phyloP scores from a whole-genome alignment of 169 alveolate genomes.

The Eimeria sp. region DNA sequence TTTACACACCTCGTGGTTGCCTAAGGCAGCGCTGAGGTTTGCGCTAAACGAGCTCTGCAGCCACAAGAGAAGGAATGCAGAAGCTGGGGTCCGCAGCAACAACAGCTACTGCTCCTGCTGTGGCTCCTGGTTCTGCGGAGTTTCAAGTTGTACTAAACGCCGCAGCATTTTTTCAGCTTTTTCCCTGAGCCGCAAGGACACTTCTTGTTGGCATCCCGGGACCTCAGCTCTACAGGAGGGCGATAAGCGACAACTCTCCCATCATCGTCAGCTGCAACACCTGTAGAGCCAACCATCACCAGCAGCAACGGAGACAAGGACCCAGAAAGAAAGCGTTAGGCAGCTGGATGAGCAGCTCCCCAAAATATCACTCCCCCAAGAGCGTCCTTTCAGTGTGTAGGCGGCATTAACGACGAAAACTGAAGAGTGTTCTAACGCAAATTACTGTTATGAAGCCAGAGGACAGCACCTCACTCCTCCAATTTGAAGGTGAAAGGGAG shows the following conservation, averaged over 20 bases:
- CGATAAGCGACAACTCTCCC: slow-evolving; percentile 15
- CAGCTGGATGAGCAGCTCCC: not conserved
- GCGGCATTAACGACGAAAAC: not conserved
- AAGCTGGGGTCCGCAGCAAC: not conserved
- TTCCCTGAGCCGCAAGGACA: slow-evolving; percentile 66
- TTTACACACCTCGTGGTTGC: not conserved
- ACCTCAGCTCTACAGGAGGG: slow-evolving; percentile 19
- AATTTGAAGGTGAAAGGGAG: not conserved
- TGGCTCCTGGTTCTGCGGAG: not conserved
- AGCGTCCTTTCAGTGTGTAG: not conserved
- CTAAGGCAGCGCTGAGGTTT: too few relatives aligned
- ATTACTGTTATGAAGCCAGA: not conserved
- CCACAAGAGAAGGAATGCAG: not conserved
- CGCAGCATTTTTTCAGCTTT: slow-evolving; percentile 59
- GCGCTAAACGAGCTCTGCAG: not conserved
- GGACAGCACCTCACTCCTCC: not conserved
- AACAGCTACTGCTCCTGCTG: not conserved
- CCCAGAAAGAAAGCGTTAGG: not conserved
- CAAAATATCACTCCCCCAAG: not conserved
- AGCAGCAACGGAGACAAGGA: slow-evolving; percentile 1
- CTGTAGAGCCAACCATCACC: not conserved
- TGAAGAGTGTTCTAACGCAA: not conserved
- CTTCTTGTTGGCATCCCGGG: slow-evolving; percentile 48
- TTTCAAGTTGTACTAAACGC: not conserved
- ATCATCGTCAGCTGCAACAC: slow-evolving; percentile 21